Evolutionary conservation across 495 filamentous ascomycete genomes (phyloP).

Genomic region (Penicillium egyptiacum): DNA sequence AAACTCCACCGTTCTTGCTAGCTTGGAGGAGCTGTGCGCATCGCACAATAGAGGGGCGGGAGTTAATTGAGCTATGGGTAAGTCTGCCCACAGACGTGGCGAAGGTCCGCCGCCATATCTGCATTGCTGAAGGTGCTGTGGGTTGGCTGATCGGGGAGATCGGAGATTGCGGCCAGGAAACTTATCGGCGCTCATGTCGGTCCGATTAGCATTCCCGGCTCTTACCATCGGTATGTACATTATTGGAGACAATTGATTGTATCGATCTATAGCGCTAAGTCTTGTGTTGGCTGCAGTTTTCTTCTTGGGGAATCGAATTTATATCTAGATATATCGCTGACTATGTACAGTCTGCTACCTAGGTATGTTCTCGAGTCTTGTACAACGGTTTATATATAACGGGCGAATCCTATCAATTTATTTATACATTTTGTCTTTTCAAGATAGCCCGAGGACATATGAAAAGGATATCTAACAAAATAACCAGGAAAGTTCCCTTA

Average conservation of each 20-base stretch:
- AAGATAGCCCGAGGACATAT: too few relatives aligned
- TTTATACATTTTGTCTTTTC: too few relatives aligned
- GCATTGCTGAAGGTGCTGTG: slow-evolving; percentile 37
- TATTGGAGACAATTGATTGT: background rate
- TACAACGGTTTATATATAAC: background rate
- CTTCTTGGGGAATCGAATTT: background rate
- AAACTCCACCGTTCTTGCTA: slow-evolving; percentile 27
- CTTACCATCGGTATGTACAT: background rate
- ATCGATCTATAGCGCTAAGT: background rate
- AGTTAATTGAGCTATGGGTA: slow-evolving; percentile 18
- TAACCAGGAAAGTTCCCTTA: background rate
- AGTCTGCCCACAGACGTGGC: slow-evolving; percentile 42
- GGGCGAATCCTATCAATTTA: background rate
- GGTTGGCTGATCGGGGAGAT: slow-evolving; percentile 19
- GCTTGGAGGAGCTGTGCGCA: slow-evolving; percentile 43
- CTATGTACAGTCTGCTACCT: too few relatives aligned
- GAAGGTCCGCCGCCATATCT: slow-evolving; percentile 46
- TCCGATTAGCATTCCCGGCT: background rate
- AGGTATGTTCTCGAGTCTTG: background rate
- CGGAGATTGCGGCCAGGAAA: slow-evolving; percentile 27
- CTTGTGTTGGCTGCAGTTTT: background rate
- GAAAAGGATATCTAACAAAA: too few relatives aligned
- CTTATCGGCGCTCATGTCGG: slow-evolving; percentile 13
- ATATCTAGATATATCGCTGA: background rate
- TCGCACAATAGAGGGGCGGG: slow-evolving; percentile 28